Percentiles rank a stretch among this genome's conserved stretches.
These are phyloP conservation scores for Mycena venus DNA, from an alignment of 768 basidiomycete species.

Conservation along the genomic window DNA sequence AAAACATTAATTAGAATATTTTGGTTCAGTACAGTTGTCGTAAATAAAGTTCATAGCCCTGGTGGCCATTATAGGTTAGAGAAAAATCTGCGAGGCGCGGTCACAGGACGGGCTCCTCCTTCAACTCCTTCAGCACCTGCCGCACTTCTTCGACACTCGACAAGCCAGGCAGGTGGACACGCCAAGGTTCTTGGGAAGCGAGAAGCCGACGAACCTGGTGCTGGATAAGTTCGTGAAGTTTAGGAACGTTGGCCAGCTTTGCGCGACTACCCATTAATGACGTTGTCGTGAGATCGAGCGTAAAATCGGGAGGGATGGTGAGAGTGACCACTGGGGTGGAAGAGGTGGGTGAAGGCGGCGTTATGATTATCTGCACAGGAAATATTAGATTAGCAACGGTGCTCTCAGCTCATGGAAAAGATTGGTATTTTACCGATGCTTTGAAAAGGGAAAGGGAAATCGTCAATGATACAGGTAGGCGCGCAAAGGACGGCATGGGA, in stretches of 20 bases:
- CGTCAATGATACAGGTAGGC: conserved; percentile 85
- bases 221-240: conserved; percentile 94
- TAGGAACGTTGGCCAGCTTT: conserved; percentile 97
- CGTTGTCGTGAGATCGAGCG: conserved; percentile 87
- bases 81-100: not conserved
- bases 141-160: conserved; percentile 50
- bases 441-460: conserved; percentile 83
- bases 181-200: conserved; percentile 73
- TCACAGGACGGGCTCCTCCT: conserved; percentile 40
- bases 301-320: conserved; percentile 87
- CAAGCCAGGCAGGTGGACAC: conserved; percentile 76
- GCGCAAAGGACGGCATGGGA: conserved; percentile 85
- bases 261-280: conserved; percentile 96
- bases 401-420: conserved; percentile 3
- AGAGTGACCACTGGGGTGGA: conserved; percentile 74
- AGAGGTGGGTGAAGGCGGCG: conserved; percentile 69
- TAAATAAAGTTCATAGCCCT: conserved; percentile 16
- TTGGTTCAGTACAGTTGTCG: conserved; percentile 2
- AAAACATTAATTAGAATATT: not conserved
- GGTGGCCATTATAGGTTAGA: conserved; percentile 4
- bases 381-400: conserved; percentile 26
- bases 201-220: conserved; percentile 82
- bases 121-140: conserved; percentile 52
- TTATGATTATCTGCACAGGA: conserved; percentile 66
- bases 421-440: conserved; percentile 63